Evolutionary conservation across 108 stramenopile species (phyloP).

Genomic region (Nitzschia inconspicua): DNA sequence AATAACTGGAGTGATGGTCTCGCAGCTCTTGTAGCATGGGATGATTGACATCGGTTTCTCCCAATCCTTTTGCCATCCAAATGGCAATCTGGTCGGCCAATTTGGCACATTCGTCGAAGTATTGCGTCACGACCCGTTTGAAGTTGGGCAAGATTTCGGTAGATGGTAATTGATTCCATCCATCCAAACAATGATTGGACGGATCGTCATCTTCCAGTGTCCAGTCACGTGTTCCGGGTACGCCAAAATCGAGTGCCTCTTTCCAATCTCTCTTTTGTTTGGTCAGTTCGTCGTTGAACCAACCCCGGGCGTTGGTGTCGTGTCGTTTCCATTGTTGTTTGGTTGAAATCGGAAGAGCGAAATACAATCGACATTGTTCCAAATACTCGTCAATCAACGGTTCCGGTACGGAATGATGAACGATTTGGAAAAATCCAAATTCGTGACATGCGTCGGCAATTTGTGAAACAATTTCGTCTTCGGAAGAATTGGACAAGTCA

Average conservation of each 20-base stretch:
- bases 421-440: slow-evolving; percentile 90
- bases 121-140: slow-evolving; percentile 49
- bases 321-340: slow-evolving; percentile 72
- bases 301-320: slow-evolving; percentile 79
- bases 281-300: slow-evolving; percentile 92
- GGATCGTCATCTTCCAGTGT: slow-evolving; percentile 43
- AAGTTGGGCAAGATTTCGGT: slow-evolving; percentile 53
- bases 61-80: slow-evolving; percentile 62
- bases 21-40: slow-evolving; percentile 41
- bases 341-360: slow-evolving; percentile 48
- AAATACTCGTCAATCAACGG: slow-evolving; percentile 55
- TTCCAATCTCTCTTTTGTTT: slow-evolving; percentile 91
- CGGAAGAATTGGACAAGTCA: slow-evolving; percentile 33
- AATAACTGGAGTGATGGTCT: slow-evolving; percentile 73
- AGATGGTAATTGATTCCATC: slow-evolving; percentile 81
- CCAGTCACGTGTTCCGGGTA: slow-evolving; percentile 69
- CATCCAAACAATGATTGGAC: slow-evolving; percentile 78
- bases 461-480: slow-evolving; percentile 33
- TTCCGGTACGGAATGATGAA: slow-evolving; percentile 62
- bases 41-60: slow-evolving; percentile 33
- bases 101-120: slow-evolving; percentile 65
- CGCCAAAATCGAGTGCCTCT: slow-evolving; percentile 82
- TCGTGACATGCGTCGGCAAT: slow-evolving; percentile 68
- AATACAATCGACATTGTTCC: slow-evolving; percentile 58
- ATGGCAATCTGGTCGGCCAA: slow-evolving; percentile 60